These are phyloP conservation scores for Pseudogymnoascus sp. DNA, from an alignment of 2,329 filamentous ascomycete species.

Conservation along the genomic window DNA sequence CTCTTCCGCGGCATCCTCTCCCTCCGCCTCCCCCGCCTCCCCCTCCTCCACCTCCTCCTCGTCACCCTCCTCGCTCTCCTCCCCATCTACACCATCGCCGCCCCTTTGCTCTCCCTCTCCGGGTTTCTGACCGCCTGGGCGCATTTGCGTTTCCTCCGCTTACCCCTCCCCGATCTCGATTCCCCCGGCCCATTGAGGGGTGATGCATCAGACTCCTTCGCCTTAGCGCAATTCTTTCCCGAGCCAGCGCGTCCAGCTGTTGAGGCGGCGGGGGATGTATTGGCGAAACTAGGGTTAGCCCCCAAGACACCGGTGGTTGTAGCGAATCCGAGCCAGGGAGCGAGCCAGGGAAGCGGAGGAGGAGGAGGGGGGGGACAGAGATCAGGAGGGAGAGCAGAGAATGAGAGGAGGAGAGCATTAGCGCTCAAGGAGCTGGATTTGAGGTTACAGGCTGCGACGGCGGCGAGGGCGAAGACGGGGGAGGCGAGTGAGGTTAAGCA, in stretches of 20 bases:
- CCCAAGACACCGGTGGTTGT: conserved; percentile 74
- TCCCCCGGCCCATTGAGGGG: conserved; percentile 59
- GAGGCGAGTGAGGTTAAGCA: not conserved
- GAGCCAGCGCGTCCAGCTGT: conserved; percentile 71
- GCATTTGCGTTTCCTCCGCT: conserved; percentile 92
- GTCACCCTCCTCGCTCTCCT: conserved; percentile 60
- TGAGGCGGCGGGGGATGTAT: conserved; percentile 58
- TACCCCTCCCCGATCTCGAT: conserved; percentile 60
- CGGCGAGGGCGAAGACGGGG: conserved; percentile 28
- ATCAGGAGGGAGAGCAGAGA: conserved; percentile 74
- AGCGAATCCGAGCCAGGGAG: conserved; percentile 48
- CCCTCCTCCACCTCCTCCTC: conserved; percentile 64
- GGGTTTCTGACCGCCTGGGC: conserved; percentile 87
- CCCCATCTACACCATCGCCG: conserved; percentile 55
- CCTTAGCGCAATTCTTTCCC: conserved; percentile 93
- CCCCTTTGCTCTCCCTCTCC: conserved; percentile 68
- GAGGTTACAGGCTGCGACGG: conserved; percentile 73
- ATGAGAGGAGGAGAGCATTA: conserved; percentile 78
- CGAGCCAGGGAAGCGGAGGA: too few species aligned
- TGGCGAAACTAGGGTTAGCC: conserved; percentile 68
- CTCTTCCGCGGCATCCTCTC: conserved; percentile 83
- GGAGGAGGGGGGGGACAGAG: conserved; percentile 36
- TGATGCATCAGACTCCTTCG: conserved; percentile 92
- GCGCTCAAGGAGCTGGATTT: conserved; percentile 90
- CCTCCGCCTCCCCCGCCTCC: conserved; percentile 68